Conservation (phyloP, 768 basidiomycete genomes). For the Trametes maxima region DNA sequence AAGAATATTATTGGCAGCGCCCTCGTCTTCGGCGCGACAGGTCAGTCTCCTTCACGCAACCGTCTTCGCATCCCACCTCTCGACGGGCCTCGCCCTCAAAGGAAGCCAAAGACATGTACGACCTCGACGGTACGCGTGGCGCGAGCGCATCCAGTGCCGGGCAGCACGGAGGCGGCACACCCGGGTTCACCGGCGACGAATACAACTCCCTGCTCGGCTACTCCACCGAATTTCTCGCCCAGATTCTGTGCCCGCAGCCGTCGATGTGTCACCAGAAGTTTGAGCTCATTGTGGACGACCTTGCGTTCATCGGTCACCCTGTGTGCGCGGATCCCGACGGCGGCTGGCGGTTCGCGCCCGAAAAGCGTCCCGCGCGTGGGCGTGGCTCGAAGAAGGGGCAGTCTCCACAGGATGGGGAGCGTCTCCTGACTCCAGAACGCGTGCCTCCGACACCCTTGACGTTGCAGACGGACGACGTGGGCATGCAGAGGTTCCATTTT, state of each 20-base stretch:
- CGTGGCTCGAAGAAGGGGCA: slow-evolving; percentile 52
- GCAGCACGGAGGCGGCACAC: slow-evolving; percentile 2
- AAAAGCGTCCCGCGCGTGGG: slow-evolving; percentile 52
- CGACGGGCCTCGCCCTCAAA: slow-evolving; percentile 54
- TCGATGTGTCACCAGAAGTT: slow-evolving; percentile 93
- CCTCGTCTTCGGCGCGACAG: slow-evolving; percentile 52
- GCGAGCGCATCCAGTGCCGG: slow-evolving; percentile 7
- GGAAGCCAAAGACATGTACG: slow-evolving; percentile 37
- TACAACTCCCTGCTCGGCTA: slow-evolving; percentile 80
- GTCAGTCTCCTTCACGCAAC: slow-evolving; percentile 53
- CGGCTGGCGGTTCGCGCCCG: slow-evolving; percentile 73
- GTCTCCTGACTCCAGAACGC: slow-evolving; percentile 39
- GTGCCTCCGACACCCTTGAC: neutral
- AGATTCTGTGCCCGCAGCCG: slow-evolving; percentile 74
- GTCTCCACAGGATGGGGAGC: slow-evolving; percentile 32
- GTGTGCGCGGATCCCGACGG: slow-evolving; percentile 79
- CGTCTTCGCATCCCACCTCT: slow-evolving; percentile 48
- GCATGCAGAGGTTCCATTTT: slow-evolving; percentile 76
- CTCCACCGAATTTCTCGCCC: slow-evolving; percentile 77
- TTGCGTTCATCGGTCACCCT: slow-evolving; percentile 94
- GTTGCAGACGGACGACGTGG: slow-evolving; percentile 15
- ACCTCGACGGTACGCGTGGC: slow-evolving; percentile 31
- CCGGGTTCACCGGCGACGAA: slow-evolving; percentile 41
- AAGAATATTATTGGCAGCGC: slow-evolving; percentile 58
- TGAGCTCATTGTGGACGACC: slow-evolving; percentile 87